Base-by-base conservation (phyloP, 1,284 basidiomycete species). In the Malassezia furfur region DNA sequence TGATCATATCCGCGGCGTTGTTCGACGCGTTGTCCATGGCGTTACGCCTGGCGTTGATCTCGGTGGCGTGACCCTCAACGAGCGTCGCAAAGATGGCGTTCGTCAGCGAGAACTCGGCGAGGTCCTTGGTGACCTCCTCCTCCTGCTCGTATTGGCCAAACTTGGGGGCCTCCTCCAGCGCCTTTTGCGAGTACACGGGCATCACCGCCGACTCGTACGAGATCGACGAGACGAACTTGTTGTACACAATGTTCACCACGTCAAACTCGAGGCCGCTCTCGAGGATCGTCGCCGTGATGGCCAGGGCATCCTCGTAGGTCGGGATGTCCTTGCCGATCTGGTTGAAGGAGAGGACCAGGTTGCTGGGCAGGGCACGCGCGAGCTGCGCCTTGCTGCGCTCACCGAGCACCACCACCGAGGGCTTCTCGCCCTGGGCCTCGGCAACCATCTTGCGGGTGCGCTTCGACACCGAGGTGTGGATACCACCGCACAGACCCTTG, bases 21-120 rank as follows among this genome's bases (percentile, higher is more conserved):
- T 81, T 98, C 65, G 91, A 93, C 50, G 93, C 94, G 75, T 93
- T 98, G 84, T 98, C 93, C 93, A 99, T 99, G 75, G 94, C 93
- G 71, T 94, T 96, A 68, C 93, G 87, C 66, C 65, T 73, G 40
- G 57, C 73, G 72, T 85, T 86, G 76, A 86, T 87, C 79, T 98
- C 93, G 68, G 91, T 89, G 59, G 94, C 93, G 77, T 96, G 91
- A 59, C 85, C 87, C 79, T 99, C 94, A 46, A 88, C 87, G 50
- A 99, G 85, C 52, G 90, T 85, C 64, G 91, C 85, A 77, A 85
- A 98, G 80, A 98, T 84, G 67, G 91, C 90, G 78, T 98, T 96
- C 75, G 94, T 91, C 59, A 99, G 81, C 7, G 90, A 84, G 78
- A 99, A 98, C 77, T 96, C 90, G 61, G 88, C 84, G 40, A 98